A percentile compares a stretch with the other conserved stretches of the same genome.
phyloP scores from a whole-genome alignment of 2,329 filamentous ascomycete genomes.

The Claviceps spartinae region DNA sequence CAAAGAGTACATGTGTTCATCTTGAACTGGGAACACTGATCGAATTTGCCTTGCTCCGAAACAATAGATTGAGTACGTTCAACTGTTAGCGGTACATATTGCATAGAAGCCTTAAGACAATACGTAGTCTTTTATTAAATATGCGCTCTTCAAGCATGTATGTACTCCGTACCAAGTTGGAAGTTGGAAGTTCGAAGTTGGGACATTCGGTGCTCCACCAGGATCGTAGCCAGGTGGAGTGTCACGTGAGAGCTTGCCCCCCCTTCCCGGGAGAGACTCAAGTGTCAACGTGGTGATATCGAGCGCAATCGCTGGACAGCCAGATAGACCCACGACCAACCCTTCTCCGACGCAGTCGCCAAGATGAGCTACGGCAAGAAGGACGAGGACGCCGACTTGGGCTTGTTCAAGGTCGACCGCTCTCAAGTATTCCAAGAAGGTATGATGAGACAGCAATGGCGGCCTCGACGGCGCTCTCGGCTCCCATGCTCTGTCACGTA shows the following conservation, averaged over 20 bases:
- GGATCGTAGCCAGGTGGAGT: conserved; percentile 8
- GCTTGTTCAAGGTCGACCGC: conserved; percentile 92
- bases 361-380: conserved; percentile 97
- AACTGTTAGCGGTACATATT: no score
- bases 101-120: no score
- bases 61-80: no score
- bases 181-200: no score
- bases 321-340: conserved; percentile 20
- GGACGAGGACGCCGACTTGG: conserved; percentile 91
- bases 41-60: no score
- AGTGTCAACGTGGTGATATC: conserved; percentile 27
- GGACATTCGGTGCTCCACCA: neutral
- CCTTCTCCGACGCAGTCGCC: conserved; percentile 24
- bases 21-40: no score
- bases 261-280: conserved; percentile 19
- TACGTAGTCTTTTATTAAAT: no score
- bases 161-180: no score
- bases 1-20: no score
- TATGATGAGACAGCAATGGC: conserved; percentile 26
- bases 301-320: conserved; percentile 16
- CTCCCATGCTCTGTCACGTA: neutral
- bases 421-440: conserved; percentile 98
- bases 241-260: conserved; percentile 20
- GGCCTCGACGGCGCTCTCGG: neutral
- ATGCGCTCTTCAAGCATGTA: no score